A percentile compares a stretch with the other conserved stretches of the same genome.
Evolutionary conservation across 345 rosid genomes (phyloP).

Genomic region (Salix brachista): DNA sequence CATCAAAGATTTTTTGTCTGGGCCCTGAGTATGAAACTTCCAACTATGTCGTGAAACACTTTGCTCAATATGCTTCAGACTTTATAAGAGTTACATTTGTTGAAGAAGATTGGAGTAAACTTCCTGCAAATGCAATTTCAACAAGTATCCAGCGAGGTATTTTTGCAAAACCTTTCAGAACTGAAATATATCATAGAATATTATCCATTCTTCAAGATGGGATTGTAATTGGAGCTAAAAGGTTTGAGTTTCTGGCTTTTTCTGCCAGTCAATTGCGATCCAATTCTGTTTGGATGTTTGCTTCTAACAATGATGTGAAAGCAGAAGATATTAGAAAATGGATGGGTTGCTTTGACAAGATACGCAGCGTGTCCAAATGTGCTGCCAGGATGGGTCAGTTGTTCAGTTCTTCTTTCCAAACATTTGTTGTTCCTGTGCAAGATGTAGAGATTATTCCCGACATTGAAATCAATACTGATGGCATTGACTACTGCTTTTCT

Average conservation of each 20-base stretch:
- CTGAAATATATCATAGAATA: conserved; percentile 65
- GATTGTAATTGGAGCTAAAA: conserved; percentile 62
- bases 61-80: conserved; percentile 69
- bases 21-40: conserved; percentile 93
- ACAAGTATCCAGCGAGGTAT: conserved; percentile 57
- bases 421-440: conserved; percentile 54
- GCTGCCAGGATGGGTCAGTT: conserved; percentile 98
- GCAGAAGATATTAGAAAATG: conserved; percentile 81
- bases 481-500: conserved; percentile 75
- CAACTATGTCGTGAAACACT: conserved; percentile 77
- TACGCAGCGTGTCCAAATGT: conserved; percentile 74
- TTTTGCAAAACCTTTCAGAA: conserved; percentile 63
- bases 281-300: conserved; percentile 94
- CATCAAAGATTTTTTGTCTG: conserved; percentile 74
- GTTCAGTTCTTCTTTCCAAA: conserved; percentile 82
- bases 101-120: conserved; percentile 95
- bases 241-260: conserved; percentile 83
- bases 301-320: conserved; percentile 69
- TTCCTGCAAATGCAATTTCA: conserved; percentile 63
- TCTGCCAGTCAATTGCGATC: conserved; percentile 92
- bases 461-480: conserved; percentile 63
- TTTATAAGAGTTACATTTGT: conserved; percentile 85
- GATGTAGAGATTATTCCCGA: conserved; percentile 82
- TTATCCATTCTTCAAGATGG: conserved; percentile 69
- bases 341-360: conserved; percentile 93